Evolutionary conservation across 305 asterid species (phyloP).

Genomic region (Rubia tinctorum): DNA sequence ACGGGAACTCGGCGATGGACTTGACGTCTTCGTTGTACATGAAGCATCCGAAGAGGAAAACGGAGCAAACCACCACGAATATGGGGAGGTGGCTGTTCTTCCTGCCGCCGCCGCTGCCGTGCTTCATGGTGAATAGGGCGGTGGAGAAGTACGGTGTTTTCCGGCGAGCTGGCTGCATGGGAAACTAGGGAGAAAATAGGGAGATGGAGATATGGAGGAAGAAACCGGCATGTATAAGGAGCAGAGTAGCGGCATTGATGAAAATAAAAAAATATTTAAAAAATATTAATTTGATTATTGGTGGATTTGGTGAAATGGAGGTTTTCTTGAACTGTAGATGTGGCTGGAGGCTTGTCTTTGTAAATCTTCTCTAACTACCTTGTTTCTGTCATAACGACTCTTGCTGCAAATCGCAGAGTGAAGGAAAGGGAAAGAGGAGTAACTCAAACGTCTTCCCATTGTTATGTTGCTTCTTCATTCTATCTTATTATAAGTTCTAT

Average conservation of each 20-base stretch:
- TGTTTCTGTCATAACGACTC: not conserved
- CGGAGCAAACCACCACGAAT: constrained; percentile 54
- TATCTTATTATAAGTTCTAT: not conserved
- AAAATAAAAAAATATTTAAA: not conserved
- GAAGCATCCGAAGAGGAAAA: constrained; percentile 80
- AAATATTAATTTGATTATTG: constrained; percentile 4
- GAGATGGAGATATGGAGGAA: constrained; percentile 14
- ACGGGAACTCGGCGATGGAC: constrained; percentile 81
- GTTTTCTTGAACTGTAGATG: constrained; percentile 31
- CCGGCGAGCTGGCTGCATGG: constrained; percentile 46
- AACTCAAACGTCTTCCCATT: constrained; percentile 15
- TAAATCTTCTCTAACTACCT: constrained; percentile 42
- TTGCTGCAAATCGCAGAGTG: constrained; percentile 14
- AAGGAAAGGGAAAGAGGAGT: constrained; percentile 23
- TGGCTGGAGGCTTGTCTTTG: constrained; percentile 55
- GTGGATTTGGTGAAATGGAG: constrained; percentile 56
- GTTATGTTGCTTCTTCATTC: constrained; percentile 8
- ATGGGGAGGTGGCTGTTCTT: constrained; percentile 58
- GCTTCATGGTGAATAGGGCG: constrained; percentile 47
- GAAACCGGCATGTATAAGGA: constrained; percentile 12
- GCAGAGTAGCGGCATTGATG: constrained; percentile 16
- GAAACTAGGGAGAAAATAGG: not conserved
- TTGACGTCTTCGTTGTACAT: constrained; percentile 81
- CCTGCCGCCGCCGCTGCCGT: constrained; percentile 36
- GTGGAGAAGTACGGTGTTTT: constrained; percentile 40